Conservation (phyloP, 1,139 yeast species). For the Kodamaea sp. region DNA sequence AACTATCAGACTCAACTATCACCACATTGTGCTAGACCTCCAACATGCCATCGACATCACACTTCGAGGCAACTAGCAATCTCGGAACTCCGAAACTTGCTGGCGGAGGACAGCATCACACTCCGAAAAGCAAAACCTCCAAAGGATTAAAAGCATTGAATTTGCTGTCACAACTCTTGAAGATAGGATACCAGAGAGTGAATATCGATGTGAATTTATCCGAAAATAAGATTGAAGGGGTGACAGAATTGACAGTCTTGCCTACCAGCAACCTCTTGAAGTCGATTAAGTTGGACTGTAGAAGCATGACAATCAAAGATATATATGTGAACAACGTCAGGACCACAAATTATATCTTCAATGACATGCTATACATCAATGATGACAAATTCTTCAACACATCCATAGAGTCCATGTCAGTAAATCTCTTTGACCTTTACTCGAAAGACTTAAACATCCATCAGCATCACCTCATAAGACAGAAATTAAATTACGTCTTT, state of each 20-base stretch:
- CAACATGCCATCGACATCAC: conserved; percentile 25
- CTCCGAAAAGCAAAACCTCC: conserved; percentile 16
- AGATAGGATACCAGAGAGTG: conserved; percentile 70
- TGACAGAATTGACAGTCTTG: conserved; percentile 77
- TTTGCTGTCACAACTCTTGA: conserved; percentile 44
- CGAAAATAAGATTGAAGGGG: conserved; percentile 57
- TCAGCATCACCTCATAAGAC: conserved; percentile 66
- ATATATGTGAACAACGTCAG: conserved; percentile 58
- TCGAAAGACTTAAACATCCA: conserved; percentile 47
- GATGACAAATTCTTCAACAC: conserved; percentile 31
- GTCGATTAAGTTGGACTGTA: conserved; percentile 71
- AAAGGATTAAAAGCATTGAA: conserved; percentile 20
- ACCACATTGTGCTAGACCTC: too few relatives aligned
- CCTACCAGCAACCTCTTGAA: conserved; percentile 66
- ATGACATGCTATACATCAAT: conserved; percentile 41
- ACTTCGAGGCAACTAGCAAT: conserved; percentile 14
- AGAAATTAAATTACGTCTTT: conserved; percentile 62
- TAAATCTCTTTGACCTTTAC: conserved; percentile 45
- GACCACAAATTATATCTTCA: conserved; percentile 37
- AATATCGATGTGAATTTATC: conserved; percentile 67
- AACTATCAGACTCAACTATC: too few relatives aligned
- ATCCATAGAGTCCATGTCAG: conserved; percentile 18
- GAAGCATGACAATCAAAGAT: conserved; percentile 67
- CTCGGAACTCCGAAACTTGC: conserved; percentile 8
- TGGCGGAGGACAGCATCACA: conserved; percentile 6